Percentiles rank a stretch among this genome's conserved stretches.
Evolutionary conservation across 176 grass and related monocot species (phyloP).

Genomic region (Echinochloa phyllopogon): DNA sequence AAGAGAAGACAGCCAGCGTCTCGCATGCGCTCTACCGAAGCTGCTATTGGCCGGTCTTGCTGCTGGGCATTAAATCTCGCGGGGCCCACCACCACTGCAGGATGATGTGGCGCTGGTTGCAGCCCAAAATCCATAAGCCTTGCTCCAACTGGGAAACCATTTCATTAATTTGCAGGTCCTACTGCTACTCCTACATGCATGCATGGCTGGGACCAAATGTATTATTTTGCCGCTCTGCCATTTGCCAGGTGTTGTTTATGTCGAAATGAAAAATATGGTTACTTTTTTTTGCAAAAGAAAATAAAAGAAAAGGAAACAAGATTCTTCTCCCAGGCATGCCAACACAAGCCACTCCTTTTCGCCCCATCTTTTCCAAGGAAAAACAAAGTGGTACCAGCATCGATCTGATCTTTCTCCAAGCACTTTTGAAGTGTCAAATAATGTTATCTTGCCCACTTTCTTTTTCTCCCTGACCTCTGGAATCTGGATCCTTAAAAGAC

Average conservation of each 20-base stretch:
- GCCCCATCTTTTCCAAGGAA: neutral
- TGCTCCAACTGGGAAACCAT: neutral
- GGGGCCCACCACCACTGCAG: too few species aligned
- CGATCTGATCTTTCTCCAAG: constrained; percentile 26
- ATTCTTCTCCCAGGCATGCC: constrained; percentile 11
- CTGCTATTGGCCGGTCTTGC: too few species aligned
- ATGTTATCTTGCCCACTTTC: constrained; percentile 5
- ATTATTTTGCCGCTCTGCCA: neutral
- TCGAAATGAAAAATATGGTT: neutral
- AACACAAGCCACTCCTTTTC: constrained; percentile 46
- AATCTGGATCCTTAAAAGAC: constrained; percentile 28
- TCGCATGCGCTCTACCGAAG: too few species aligned
- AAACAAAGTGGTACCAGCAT: neutral
- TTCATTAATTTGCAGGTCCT: neutral
- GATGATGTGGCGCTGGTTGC: too few species aligned
- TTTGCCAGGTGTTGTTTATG: neutral
- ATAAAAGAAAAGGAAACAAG: neutral
- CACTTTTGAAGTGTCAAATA: constrained; percentile 40
- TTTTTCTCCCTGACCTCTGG: neutral
- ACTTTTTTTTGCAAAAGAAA: neutral
- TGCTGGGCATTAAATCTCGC: too few species aligned
- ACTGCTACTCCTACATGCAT: neutral
- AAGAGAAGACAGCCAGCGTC: too few species aligned
- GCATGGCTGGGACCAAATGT: neutral
- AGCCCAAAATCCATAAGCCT: too few species aligned